Conservation (phyloP, 805 yeast genomes). For the Metschnikowia kunwiensis region DNA sequence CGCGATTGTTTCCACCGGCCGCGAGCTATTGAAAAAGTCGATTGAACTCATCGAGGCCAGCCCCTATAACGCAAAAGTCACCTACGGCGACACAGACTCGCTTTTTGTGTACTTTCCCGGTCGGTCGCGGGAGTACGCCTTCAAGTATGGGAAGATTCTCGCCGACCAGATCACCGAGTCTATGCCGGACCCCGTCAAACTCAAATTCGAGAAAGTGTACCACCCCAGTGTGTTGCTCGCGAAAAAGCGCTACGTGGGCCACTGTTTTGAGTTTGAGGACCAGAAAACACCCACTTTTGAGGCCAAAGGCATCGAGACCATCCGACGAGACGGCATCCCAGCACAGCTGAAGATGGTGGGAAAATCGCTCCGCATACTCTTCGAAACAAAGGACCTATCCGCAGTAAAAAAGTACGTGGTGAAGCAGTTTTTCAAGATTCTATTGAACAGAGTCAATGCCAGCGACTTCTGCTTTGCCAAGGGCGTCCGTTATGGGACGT, state of each 20-base stretch:
- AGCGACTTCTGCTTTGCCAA: slow-evolving; percentile 90
- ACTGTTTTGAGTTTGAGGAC: slow-evolving; percentile 58
- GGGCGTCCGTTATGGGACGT: slow-evolving; percentile 81
- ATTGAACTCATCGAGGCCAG: slow-evolving; percentile 63
- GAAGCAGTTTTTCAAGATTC: slow-evolving; percentile 63
- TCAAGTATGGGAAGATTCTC: slow-evolving; percentile 66
- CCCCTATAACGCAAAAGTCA: slow-evolving; percentile 85
- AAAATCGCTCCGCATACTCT: slow-evolving; percentile 60
- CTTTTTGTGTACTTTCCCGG: slow-evolving; percentile 90
- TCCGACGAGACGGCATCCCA: slow-evolving; percentile 90
- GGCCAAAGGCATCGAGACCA: slow-evolving; percentile 96
- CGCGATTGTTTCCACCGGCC: slow-evolving; percentile 85
- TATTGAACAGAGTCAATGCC: slow-evolving; percentile 58
- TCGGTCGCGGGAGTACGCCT: slow-evolving; percentile 71
- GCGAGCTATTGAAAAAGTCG: slow-evolving; percentile 77
- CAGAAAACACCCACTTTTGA: slow-evolving; percentile 70
- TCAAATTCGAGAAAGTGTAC: slow-evolving; percentile 91
- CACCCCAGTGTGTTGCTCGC: slow-evolving; percentile 79
- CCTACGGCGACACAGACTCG: slow-evolving; percentile 96
- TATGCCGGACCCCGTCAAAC: slow-evolving; percentile 76
- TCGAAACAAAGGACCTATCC: slow-evolving; percentile 71
- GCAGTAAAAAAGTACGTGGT: slow-evolving; percentile 62
- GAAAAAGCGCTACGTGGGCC: slow-evolving; percentile 91
- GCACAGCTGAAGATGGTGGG: slow-evolving; percentile 85
- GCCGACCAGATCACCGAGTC: slow-evolving; percentile 57